Conservation (phyloP, 306 rosid genomes). For the Quercus engelmannii region DNA sequence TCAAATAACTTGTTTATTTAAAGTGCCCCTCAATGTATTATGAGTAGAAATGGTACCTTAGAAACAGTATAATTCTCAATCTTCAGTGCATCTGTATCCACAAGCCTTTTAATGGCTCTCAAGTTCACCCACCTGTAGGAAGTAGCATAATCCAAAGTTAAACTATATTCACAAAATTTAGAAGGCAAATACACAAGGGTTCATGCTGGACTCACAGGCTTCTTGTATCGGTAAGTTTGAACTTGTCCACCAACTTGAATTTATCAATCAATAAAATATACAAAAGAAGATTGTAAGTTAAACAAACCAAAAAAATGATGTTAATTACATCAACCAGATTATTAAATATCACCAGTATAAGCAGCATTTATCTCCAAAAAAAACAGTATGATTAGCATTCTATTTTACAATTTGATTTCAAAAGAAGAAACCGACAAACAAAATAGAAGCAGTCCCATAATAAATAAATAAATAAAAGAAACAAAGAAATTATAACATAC, state of each 20-base stretch:
- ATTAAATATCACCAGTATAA: neutral
- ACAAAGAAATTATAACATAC: slow-evolving; percentile 29
- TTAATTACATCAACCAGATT: neutral
- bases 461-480: neutral
- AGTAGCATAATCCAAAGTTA: neutral
- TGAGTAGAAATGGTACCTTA: slow-evolving; percentile 34
- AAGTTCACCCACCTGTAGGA: slow-evolving; percentile 62
- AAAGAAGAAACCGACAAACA: neutral
- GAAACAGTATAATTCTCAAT: slow-evolving; percentile 25
- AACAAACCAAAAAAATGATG: slow-evolving; percentile 6
- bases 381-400: neutral
- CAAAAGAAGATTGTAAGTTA: neutral
- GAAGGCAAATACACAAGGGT: slow-evolving; percentile 9
- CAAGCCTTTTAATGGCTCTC: slow-evolving; percentile 52
- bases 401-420: slow-evolving; percentile 2
- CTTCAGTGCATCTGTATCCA: slow-evolving; percentile 41
- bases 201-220: slow-evolving; percentile 52
- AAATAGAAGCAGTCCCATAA: slow-evolving; percentile 11
- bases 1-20: slow-evolving; percentile 20
- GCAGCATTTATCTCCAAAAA: too few species aligned
- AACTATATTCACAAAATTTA: slow-evolving; percentile 5
- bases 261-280: slow-evolving; percentile 21
- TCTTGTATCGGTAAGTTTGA: slow-evolving; percentile 61
- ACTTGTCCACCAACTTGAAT: slow-evolving; percentile 44
- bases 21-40: slow-evolving; percentile 6